Conservation (phyloP, 345 rosid species). For the Bretschneidera sinensis region DNA sequence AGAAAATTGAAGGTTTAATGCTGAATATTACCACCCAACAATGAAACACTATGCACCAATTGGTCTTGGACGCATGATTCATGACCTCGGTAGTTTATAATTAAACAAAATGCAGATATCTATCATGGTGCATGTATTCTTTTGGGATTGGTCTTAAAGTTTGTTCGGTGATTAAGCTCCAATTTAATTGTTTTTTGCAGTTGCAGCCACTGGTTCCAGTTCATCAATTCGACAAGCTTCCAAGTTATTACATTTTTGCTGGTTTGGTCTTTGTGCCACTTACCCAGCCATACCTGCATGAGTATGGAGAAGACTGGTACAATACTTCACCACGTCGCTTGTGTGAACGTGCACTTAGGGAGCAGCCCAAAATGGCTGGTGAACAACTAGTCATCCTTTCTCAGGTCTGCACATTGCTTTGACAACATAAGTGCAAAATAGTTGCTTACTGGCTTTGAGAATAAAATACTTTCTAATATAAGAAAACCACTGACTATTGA, state of each 20-base stretch:
- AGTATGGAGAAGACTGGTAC: conserved; percentile 94
- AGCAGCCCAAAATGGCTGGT: conserved; percentile 60
- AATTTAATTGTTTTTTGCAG: conserved; percentile 36
- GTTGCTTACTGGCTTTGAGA: background rate
- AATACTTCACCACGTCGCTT: conserved; percentile 75
- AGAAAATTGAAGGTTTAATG: no score
- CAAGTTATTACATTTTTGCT: conserved; percentile 93
- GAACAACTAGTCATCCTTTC: conserved; percentile 83
- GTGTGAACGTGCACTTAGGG: conserved; percentile 76
- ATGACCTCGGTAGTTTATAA: background rate
- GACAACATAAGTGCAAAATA: background rate
- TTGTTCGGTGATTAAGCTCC: background rate
- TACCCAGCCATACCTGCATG: conserved; percentile 85
- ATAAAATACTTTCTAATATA: background rate
- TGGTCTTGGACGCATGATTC: background rate
- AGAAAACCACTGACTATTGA: no score
- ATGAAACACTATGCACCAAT: background rate
- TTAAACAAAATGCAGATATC: background rate
- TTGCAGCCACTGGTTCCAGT: conserved; percentile 86
- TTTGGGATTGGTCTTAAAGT: background rate
- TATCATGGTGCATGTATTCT: background rate
- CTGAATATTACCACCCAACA: no score
- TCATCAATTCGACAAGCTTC: conserved; percentile 79
- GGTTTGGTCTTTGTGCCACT: conserved; percentile 84
- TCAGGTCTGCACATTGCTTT: conserved; percentile 48